Base-by-base conservation (phyloP, 495 filamentous ascomycete genomes). In the Evansstolkia leycettana region DNA sequence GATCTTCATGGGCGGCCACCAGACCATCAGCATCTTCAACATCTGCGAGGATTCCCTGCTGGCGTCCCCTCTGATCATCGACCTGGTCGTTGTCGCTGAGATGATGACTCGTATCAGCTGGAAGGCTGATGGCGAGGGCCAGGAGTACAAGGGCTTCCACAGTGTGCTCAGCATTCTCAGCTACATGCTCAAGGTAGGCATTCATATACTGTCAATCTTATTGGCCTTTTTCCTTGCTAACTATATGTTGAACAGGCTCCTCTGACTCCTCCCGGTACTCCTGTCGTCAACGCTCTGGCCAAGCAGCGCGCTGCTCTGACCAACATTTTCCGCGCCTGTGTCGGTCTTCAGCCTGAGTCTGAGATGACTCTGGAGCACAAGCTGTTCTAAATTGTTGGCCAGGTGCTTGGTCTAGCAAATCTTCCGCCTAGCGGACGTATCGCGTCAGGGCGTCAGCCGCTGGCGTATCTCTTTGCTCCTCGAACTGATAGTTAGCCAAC, bases 361-460 rank as follows among this genome's bases (percentile, higher is more conserved):
- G 90, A 99, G 58, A 96, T 99, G 92, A 95, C 89, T 33, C 74
- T 99, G 27, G 90, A 99, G 75, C 90, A 99, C 69, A 99, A 96
- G 79, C 73, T 96, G 39, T 89, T 95, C 60, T 77, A 69, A 47
- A 16, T 18, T n/a, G n/a, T n/a, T n/a, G n/a, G n/a, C n/a, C n/a
- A n/a, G n/a, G n/a, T n/a, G n/a, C n/a, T n/a, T n/a, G n/a, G n/a
- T n/a, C n/a, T n/a, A n/a, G n/a, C n/a, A n/a, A n/a, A n/a, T n/a
- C n/a, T n/a, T n/a, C n/a, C n/a, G n/a, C n/a, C n/a, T n/a, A n/a
- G n/a, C n/a, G n/a, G n/a, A n/a, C n/a, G n/a, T n/a, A n/a, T n/a
- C n/a, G n/a, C n/a, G n/a, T n/a, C n/a, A n/a, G n/a, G n/a, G n/a
- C n/a, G n/a, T n/a, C n/a, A n/a, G n/a, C n/a, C n/a, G n/a, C n/a